phyloP scores from a whole-genome alignment of 805 yeast species.

The Schizosaccharomyces pombe region ASM294v3 CU329670.1:3867501-3868000 shows the following conservation, averaged over 20 bases:
- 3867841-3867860: conserved; percentile 1
- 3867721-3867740: conserved; percentile 1
- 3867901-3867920: not conserved
- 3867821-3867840: conserved; percentile 2
- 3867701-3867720: not conserved
- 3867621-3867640: not conserved
- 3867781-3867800: conserved; percentile 1
- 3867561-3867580: not conserved
- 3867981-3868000: conserved; percentile 2
- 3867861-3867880: not conserved
- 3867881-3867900: conserved; percentile 3
- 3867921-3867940: not conserved
- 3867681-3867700: not conserved
- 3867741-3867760: not conserved
- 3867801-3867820: conserved; percentile 1
- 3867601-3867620: not conserved
- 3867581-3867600: not conserved
- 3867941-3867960: not conserved
- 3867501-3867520: conserved; percentile 2
- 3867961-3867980: not conserved
- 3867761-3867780: not conserved
- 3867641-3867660: not conserved
- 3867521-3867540: conserved; percentile 3
- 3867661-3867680: not conserved
- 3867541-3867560: not conserved